Evolutionary conservation across 2,329 filamentous ascomycete genomes (phyloP), one percentile per base, ranked within the genome.

Genomic region (Aureobasidium vineae): DNA sequence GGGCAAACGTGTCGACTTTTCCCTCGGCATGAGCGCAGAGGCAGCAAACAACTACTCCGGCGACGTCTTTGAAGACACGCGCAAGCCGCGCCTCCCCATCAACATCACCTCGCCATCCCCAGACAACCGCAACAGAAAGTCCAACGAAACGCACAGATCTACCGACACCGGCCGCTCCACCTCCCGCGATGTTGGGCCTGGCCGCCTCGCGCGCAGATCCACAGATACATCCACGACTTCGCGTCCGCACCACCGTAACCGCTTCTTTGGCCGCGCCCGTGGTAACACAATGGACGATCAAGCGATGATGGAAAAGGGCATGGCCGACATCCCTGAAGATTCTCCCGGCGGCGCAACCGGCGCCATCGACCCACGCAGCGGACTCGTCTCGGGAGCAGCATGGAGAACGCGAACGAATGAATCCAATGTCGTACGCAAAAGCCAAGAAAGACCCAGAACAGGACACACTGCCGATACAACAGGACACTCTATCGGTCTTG

Each of bases 1-100:
- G 79, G 80, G 80, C 41, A 86, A 85, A 65, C 85, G 87, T 33
- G 87, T 90, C 36, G 88, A 90, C 73, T 90, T 90, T 76, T 90
- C 87, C 1, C 80, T 90, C 2, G 88, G 88, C 36, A 88, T 89
- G 83, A 82, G 79, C 40, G 82, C 84, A 52, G 79, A 88, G 47
- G 82, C 82, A 3, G 80, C 84, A 1, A 81, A 80, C 38, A 86
- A 89, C 69, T 78, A 86, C 52, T 82, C 85, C 68, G 86, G 85
- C 53, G 88, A 91, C 71, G 84, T 90, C 0, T 88, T 86, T 72
- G 85, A 87, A 66, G 85, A 87, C 16, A 74, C 78, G 28, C 70
- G 72, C 67, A 74, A 75, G 61, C 70, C 77, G 66, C 77, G 80
- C 33, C 70, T 84, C 16, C 75, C 80, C 66, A 73, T 81, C 19